Evolutionary conservation across 148 eudicot species (phyloP).

Genomic region (Tetragonia tetragonoides): DNA sequence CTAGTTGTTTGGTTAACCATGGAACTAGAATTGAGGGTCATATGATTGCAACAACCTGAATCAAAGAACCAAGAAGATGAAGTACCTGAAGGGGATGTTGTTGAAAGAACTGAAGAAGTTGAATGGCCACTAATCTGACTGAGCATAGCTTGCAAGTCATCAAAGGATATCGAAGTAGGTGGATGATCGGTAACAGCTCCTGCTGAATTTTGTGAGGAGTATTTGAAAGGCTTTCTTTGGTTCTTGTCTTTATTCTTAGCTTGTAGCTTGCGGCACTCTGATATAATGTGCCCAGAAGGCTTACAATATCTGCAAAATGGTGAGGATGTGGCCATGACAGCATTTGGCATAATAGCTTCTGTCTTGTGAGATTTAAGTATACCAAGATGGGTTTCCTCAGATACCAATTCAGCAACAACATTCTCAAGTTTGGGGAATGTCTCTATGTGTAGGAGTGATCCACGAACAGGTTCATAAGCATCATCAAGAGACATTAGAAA

Average conservation of each 20-base stretch:
- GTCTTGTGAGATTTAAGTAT: no score
- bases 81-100: constrained; percentile 13
- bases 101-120: not conserved
- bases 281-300: constrained; percentile 4
- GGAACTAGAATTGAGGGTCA: not conserved
- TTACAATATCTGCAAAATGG: no score
- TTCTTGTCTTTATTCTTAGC: not conserved
- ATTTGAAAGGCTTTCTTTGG: not conserved
- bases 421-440: no score
- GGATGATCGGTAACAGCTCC: no score
- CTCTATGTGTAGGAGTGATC: no score
- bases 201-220: not conserved
- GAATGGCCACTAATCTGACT: not conserved
- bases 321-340: no score
- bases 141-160: not conserved
- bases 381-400: no score
- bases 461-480: no score
- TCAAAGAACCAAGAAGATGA: no score
- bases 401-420: no score
- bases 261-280: not conserved
- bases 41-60: constrained; percentile 16
- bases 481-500: no score
- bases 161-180: not conserved
- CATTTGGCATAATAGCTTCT: no score
- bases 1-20: not conserved